Base-by-base conservation (phyloP, 495 filamentous ascomycete species). In the Podospora pseudoanserina region DNA sequence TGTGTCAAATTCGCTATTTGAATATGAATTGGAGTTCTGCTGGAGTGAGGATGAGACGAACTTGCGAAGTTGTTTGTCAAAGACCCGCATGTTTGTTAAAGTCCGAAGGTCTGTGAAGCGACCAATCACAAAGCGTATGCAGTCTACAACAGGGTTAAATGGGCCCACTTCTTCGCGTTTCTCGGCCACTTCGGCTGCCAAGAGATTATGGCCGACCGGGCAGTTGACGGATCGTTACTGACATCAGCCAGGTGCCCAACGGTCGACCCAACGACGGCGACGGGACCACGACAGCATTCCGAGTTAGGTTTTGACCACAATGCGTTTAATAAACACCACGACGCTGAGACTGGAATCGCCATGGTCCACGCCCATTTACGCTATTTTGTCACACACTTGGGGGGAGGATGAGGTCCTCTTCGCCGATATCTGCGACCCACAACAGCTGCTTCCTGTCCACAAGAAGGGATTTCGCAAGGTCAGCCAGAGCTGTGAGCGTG, bases 311-410 rank as follows among this genome's bases (percentile, higher is more conserved):
- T 49, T 16, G 39, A 13, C 39, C 18, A 63, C 16, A n/a, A 63
- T 63, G 61, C 61, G 61, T 32, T 18, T 63, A 2, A 27, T 63
- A 1, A 63, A 63, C 34, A 63, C 61, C 5, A 32, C 34, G 16
- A 63, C 61, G 0, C 34, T 63, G n/a, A 16, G 61, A 23, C 18
- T 63, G 13, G 61, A 63, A 32, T 6, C 61, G 4, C 59, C 56
- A 58, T 61, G 18, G 13, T 5, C 32, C 3, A 18, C 16, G 6
- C 16, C 61, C n/a, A 39, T 18, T 49, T 11, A 63, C 32, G 61
- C 61, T n/a, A 63, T 63, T 23, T 32, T 63, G 5, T 63, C 61
- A 4, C 61, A 63, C 32, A 63, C 61, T 4, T 63, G 61, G 61
- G 61, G 34, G 13, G 61, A 63, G 16, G 28, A 63, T 9, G 61